phyloP scores from a whole-genome alignment of 768 basidiomycete species.

The Naganishia vishniacii region DNA sequence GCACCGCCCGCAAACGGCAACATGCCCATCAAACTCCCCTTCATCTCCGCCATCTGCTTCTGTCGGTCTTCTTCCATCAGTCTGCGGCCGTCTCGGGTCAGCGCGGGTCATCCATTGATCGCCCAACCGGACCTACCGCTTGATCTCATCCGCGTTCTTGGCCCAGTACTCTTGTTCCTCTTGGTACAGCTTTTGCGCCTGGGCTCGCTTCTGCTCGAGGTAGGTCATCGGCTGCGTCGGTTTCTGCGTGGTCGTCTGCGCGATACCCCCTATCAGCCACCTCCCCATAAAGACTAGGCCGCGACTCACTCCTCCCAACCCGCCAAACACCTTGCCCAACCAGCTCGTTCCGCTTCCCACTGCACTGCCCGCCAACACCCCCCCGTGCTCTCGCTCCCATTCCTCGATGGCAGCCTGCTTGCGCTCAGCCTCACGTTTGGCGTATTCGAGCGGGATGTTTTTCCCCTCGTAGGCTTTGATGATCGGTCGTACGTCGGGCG shows the following conservation, averaged over 20 bases:
- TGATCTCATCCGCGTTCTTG: constrained; percentile 47
- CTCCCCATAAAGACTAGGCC: no score
- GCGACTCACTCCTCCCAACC: constrained; percentile 42
- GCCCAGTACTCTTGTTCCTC: constrained; percentile 48
- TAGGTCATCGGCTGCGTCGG: constrained; percentile 48
- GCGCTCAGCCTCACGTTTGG: constrained; percentile 74
- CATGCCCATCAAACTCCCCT: constrained; percentile 39
- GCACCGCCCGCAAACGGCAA: constrained; percentile 6
- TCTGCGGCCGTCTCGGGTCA: constrained; percentile 26
- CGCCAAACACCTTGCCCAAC: constrained; percentile 40
- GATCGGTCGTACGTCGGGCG: constrained; percentile 79
- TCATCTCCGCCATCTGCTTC: constrained; percentile 48
- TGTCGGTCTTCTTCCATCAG: constrained; percentile 49
- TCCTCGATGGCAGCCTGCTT: constrained; percentile 73
- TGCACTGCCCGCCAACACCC: constrained; percentile 30
- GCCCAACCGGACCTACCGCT: constrained; percentile 34
- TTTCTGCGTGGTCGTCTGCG: constrained; percentile 35
- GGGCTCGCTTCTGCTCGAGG: constrained; percentile 47
- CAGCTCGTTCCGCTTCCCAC: constrained; percentile 35
- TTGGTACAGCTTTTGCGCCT: constrained; percentile 45
- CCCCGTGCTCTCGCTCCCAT: constrained; percentile 59
- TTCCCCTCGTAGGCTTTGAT: constrained; percentile 78
- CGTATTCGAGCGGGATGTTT: constrained; percentile 82
- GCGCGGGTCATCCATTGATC: no score
- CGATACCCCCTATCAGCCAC: background rate